Conservation (phyloP, 2,329 filamentous ascomycete species). For the Aspergillus clavatus region DNA sequence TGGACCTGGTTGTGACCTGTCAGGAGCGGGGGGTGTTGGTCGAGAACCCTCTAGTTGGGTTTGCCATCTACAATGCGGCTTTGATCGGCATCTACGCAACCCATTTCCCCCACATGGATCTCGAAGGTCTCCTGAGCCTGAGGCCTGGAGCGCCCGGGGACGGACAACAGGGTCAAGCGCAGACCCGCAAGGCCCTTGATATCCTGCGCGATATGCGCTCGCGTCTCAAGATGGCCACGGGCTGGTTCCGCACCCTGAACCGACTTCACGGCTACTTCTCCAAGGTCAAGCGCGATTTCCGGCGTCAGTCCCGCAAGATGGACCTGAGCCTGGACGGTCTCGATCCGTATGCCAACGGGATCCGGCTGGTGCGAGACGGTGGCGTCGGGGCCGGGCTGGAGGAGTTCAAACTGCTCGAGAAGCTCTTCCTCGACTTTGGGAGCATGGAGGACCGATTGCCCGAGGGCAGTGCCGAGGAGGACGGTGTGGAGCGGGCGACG, state of each 20-base stretch:
- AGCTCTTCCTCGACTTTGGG: conserved; percentile 38
- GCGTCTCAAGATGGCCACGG: conserved; percentile 37
- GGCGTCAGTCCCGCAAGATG: conserved; percentile 32
- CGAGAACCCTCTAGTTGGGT: conserved; percentile 53
- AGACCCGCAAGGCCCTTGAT: conserved; percentile 35
- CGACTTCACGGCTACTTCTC: conserved; percentile 39
- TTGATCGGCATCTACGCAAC: conserved; percentile 50
- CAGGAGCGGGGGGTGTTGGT: conserved; percentile 48
- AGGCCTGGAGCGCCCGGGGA: conserved; percentile 23
- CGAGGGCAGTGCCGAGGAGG: conserved; percentile 32
- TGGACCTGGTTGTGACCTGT: conserved; percentile 50
- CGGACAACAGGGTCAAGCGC: conserved; percentile 28
- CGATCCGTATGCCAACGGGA: conserved; percentile 26
- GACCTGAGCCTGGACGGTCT: conserved; percentile 27
- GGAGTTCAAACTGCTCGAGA: conserved; percentile 40
- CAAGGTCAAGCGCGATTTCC: conserved; percentile 37
- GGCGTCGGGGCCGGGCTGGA: conserved; percentile 32
- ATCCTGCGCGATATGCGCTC: conserved; percentile 40
- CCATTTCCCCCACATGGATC: conserved; percentile 54
- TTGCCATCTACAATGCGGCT: conserved; percentile 51
- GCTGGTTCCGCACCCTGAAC: conserved; percentile 43
- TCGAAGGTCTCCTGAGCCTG: conserved; percentile 43
- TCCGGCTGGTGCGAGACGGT: conserved; percentile 30
- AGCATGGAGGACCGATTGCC: conserved; percentile 36
- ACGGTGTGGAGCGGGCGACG: conserved; percentile 29